Percentiles rank a stretch among this genome's conserved stretches.
Evolutionary conservation across 192 early-diverging fungal genomes (phyloP).

Genomic region (Dissophora globulifera): DNA sequence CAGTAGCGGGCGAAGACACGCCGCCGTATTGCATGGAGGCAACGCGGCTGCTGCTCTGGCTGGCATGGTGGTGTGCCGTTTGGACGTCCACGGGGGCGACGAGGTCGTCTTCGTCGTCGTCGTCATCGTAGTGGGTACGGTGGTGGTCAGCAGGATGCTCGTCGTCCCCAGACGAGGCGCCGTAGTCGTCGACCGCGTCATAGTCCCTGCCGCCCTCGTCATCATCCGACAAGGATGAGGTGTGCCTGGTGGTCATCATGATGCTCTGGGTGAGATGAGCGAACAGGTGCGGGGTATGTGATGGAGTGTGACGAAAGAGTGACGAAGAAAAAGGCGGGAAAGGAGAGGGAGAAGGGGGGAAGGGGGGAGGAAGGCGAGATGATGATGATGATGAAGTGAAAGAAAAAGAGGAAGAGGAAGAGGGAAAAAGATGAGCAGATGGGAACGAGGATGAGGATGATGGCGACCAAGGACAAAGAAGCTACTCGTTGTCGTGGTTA

Average conservation of each 20-base stretch:
- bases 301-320: neutral
- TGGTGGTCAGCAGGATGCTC: neutral
- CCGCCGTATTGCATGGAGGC: too few species aligned
- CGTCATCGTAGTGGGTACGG: conserved; percentile 3
- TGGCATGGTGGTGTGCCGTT: neutral
- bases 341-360: neutral
- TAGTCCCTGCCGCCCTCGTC: conserved; percentile 26
- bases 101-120: neutral
- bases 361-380: neutral
- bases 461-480: too few species aligned
- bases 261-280: neutral
- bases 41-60: neutral
- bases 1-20: too few species aligned
- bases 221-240: conserved; percentile 26
- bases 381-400: neutral
- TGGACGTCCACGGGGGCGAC: too few species aligned
- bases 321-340: neutral
- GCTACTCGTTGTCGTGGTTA: too few species aligned
- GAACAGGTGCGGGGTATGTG: neutral
- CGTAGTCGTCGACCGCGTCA: conserved; percentile 31
- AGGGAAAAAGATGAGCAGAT: neutral
- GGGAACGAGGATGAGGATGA: neutral
- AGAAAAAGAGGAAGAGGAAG: neutral
- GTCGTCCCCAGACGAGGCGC: conserved; percentile 20
- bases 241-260: conserved; percentile 26